Conservation (phyloP, 75 land plant species). For the Selaginella moellendorffii region DNA sequence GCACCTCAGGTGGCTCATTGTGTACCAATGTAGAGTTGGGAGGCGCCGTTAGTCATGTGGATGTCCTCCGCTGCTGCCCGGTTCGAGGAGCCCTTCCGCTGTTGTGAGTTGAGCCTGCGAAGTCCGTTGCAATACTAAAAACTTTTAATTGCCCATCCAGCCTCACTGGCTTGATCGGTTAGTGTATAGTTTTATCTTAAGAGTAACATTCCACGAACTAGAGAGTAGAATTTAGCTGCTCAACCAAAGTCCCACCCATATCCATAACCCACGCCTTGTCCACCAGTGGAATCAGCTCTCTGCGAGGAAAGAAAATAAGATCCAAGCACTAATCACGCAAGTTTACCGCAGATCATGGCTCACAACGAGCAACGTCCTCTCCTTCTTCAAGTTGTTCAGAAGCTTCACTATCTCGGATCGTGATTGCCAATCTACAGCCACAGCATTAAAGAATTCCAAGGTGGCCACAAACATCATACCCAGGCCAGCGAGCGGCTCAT, state of each 20-base stretch:
- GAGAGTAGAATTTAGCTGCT: no score
- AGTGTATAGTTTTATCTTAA: no score
- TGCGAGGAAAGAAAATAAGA: constrained; percentile 15
- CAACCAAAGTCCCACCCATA: constrained; percentile 58
- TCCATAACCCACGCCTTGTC: constrained; percentile 87
- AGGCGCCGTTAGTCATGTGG: no score
- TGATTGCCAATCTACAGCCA: constrained; percentile 73
- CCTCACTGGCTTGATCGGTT: no score
- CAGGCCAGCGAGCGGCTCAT: constrained; percentile 99
- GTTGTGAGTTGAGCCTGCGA: no score
- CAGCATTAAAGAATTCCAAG: background rate
- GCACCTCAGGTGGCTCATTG: no score
- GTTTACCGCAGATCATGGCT: constrained; percentile 96
- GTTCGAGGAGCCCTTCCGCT: no score
- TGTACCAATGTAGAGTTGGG: no score
- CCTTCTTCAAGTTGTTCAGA: constrained; percentile 60
- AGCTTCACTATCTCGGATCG: constrained; percentile 78
- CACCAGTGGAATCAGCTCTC: constrained; percentile 63
- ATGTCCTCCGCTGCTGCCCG: no score
- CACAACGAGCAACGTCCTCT: constrained; percentile 72
- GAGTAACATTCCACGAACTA: no score
- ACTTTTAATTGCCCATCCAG: no score
- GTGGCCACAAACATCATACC: constrained; percentile 30
- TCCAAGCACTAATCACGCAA: constrained; percentile 4
- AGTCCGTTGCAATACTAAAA: no score